phyloP scores from a whole-genome alignment of 331 rosid genomes.

The Erythrophleum ivorense region DNA sequence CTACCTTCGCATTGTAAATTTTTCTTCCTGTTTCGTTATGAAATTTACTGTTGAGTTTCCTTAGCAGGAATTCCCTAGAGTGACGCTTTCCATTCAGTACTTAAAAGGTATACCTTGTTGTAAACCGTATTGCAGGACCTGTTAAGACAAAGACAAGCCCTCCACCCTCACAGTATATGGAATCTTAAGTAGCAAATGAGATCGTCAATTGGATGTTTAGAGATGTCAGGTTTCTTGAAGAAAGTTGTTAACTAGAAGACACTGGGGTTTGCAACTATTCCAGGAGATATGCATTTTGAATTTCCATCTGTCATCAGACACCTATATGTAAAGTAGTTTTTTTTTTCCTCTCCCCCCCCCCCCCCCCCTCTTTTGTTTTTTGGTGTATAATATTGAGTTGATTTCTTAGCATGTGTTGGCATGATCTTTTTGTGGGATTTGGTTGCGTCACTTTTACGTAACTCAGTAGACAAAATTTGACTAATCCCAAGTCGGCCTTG shows the following conservation, averaged over 20 bases:
- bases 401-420: slow-evolving; percentile 22
- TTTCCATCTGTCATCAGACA: slow-evolving; percentile 33
- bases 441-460: neutral
- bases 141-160: slow-evolving; percentile 88
- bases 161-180: slow-evolving; percentile 93
- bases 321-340: slow-evolving; percentile 51
- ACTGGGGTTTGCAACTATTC: slow-evolving; percentile 42
- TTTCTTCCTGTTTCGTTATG: neutral
- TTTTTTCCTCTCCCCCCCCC: no score
- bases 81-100: slow-evolving; percentile 13
- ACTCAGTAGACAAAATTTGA: neutral
- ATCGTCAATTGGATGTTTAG: slow-evolving; percentile 37
- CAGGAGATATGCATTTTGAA: slow-evolving; percentile 40
- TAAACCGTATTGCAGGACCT: slow-evolving; percentile 61
- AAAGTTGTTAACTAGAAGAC: slow-evolving; percentile 44
- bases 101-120: slow-evolving; percentile 28
- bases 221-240: slow-evolving; percentile 44
- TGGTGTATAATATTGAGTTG: slow-evolving; percentile 43
- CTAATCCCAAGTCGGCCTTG: neutral
- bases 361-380: neutral
- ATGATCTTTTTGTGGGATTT: neutral
- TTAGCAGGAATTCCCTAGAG: neutral
- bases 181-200: slow-evolving; percentile 55
- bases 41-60: slow-evolving; percentile 6
- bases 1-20: neutral